phyloP scores from a whole-genome alignment of 768 basidiomycete genomes.

The Kwoniella sp. region DNA sequence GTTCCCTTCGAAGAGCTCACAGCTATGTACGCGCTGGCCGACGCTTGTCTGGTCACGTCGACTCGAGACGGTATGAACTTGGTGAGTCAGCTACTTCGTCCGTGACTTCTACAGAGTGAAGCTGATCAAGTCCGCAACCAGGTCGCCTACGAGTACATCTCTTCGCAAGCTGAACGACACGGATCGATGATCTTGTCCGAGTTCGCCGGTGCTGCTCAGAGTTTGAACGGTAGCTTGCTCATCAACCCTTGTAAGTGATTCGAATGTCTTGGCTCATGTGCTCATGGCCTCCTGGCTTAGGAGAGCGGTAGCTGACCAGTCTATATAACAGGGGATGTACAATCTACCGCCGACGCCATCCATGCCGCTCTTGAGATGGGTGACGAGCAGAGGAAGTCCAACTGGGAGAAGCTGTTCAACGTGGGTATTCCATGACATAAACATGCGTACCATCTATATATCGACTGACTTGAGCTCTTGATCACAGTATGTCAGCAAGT shows the following conservation, averaged over 20 bases:
- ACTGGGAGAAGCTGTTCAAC: constrained; percentile 92
- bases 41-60: constrained; percentile 91
- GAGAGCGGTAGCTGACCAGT: constrained; percentile 8
- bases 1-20: constrained; percentile 91
- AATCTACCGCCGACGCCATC: constrained; percentile 96
- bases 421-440: constrained; percentile 49
- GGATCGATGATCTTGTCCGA: constrained; percentile 98
- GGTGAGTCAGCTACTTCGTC: constrained; percentile 61
- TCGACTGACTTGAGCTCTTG: background rate
- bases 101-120: constrained; percentile 8
- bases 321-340: constrained; percentile 74
- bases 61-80: constrained; percentile 99
- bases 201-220: constrained; percentile 96
- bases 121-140: constrained; percentile 50
- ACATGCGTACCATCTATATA: background rate
- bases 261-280: background rate
- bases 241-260: constrained; percentile 79
- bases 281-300: background rate
- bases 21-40: constrained; percentile 94
- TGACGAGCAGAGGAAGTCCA: constrained; percentile 77
- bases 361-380: constrained; percentile 92
- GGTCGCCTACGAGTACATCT: constrained; percentile 99
- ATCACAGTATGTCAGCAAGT: constrained; percentile 53
- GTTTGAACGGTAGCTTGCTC: constrained; percentile 90
- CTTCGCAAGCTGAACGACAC: constrained; percentile 87